Evolutionary conservation across 2,329 filamentous ascomycete genomes (phyloP).

Genomic region (Paracoccidioides lutzii): DNA sequence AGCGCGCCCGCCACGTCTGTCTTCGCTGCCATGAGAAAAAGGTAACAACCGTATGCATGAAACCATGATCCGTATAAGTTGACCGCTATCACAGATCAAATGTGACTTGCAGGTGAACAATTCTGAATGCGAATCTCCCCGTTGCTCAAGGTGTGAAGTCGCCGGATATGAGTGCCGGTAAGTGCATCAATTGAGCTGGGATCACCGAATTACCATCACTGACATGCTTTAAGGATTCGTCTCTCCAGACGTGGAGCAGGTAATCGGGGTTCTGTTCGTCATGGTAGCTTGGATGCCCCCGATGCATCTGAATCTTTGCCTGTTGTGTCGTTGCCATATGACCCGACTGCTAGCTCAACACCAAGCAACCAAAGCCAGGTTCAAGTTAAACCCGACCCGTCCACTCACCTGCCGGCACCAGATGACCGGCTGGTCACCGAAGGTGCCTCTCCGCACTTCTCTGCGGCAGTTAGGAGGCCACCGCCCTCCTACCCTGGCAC

Average conservation of each 20-base stretch:
- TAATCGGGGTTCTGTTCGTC: neutral
- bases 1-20: conserved; percentile 1
- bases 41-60: neutral
- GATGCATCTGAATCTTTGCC: neutral
- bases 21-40: conserved; percentile 5
- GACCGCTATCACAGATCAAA: conserved; percentile 3
- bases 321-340: neutral
- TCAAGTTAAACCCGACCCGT: neutral
- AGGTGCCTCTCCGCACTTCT: neutral
- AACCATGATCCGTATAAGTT: neutral
- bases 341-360: neutral
- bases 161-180: conserved; percentile 6
- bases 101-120: conserved; percentile 4
- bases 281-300: neutral
- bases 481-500: neutral
- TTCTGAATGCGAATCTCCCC: neutral
- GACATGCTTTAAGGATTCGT: conserved; percentile 1
- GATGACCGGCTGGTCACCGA: neutral
- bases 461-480: neutral
- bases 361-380: neutral
- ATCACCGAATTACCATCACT: neutral
- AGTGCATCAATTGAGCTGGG: neutral
- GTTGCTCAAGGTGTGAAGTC: conserved; percentile 1
- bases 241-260: conserved; percentile 3
- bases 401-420: neutral